Conservation (phyloP, 345 rosid species). For the Balakata baccata region DNA sequence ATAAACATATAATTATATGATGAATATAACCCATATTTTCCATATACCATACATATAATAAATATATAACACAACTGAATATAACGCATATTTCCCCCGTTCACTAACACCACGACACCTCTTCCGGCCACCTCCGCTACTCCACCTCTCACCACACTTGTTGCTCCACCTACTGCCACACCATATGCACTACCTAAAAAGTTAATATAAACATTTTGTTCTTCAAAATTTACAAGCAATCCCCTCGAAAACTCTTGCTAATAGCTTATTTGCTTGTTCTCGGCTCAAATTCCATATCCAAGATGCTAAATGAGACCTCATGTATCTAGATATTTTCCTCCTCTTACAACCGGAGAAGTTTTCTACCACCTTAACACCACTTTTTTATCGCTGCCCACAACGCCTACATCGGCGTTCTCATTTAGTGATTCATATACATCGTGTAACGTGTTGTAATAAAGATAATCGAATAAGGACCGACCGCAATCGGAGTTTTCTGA, state of each 20-base stretch:
- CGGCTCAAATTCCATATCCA: conserved; percentile 76
- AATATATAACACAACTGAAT: no score
- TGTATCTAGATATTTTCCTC: conserved; percentile 45
- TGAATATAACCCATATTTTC: no score
- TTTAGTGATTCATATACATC: conserved; percentile 45
- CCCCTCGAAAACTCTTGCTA: conserved; percentile 88
- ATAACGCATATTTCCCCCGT: no score
- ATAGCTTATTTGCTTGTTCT: conserved; percentile 80
- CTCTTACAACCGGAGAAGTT: conserved; percentile 37
- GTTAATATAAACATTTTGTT: no score
- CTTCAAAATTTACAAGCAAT: conserved; percentile 73
- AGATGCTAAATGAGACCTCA: conserved; percentile 66
- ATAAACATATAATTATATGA: no score
- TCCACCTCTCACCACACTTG: no score
- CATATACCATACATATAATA: no score
- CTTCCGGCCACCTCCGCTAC: no score
- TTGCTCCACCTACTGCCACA: no score
- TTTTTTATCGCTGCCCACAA: conserved; percentile 24
- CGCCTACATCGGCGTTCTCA: neutral
- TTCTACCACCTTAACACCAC: conserved; percentile 25
- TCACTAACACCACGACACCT: no score
- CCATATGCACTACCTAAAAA: no score
- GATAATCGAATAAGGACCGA: conserved; percentile 85
- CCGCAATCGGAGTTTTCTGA: conserved; percentile 28
- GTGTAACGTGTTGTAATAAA: conserved; percentile 59